Conservation (phyloP, 306 rosid genomes). For the Cicer chorassanicum region DNA sequence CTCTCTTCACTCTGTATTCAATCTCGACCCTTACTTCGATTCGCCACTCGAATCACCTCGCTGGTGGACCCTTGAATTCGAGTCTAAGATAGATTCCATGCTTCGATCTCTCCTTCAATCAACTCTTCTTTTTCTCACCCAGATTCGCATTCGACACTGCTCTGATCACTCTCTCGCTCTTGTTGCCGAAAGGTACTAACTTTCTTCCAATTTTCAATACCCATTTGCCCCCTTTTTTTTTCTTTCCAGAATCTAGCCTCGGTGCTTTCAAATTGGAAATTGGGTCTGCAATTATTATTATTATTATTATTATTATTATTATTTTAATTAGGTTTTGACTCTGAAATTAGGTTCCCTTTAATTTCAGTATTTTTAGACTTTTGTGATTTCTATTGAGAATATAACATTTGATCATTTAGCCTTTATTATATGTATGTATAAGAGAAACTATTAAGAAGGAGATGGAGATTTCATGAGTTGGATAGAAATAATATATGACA, state of each 20-base stretch:
- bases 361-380: constrained; percentile 3
- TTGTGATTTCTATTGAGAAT: constrained; percentile 4
- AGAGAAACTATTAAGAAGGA: too few relatives aligned
- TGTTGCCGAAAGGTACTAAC: constrained; percentile 69
- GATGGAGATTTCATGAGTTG: too few relatives aligned
- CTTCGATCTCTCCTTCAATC: constrained; percentile 70
- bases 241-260: neutral
- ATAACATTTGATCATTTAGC: constrained; percentile 4
- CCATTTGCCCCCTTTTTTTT: neutral
- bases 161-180: constrained; percentile 64
- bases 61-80: constrained; percentile 76
- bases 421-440: neutral
- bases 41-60: constrained; percentile 54
- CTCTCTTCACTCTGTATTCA: constrained; percentile 62
- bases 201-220: constrained; percentile 12
- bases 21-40: constrained; percentile 64
- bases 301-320: too few relatives aligned
- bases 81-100: constrained; percentile 72
- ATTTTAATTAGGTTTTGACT: neutral
- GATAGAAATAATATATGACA: too few relatives aligned
- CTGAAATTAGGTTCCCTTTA: neutral
- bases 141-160: constrained; percentile 75
- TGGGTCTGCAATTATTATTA: neutral
- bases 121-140: constrained; percentile 57
- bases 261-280: neutral